A percentile compares a stretch with the other conserved stretches of the same genome.
phyloP scores from a whole-genome alignment of 2,329 filamentous ascomycete genomes.

The Pyricularia grisea region DNA sequence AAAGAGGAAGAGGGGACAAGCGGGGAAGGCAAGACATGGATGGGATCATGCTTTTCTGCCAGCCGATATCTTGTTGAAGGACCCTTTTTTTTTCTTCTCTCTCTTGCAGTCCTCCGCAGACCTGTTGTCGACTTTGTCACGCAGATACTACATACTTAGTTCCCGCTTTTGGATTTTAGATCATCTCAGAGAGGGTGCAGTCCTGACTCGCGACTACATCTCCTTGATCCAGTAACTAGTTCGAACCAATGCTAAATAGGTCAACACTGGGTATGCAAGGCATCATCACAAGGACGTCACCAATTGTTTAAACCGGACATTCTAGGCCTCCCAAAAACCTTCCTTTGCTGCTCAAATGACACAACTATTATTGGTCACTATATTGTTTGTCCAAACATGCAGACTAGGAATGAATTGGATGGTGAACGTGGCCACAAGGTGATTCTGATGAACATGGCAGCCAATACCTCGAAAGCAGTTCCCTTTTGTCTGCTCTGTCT shows the following conservation, averaged over 20 bases:
- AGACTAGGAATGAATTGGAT: too few relatives aligned
- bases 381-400: neutral
- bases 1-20: neutral
- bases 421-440: neutral
- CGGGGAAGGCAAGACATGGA: neutral
- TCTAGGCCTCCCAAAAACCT: neutral
- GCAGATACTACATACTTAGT: neutral
- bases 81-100: neutral
- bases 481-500: too few relatives aligned
- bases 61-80: neutral
- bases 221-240: neutral
- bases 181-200: neutral
- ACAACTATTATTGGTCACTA: neutral
- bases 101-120: neutral
- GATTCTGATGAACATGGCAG: neutral
- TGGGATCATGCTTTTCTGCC: neutral
- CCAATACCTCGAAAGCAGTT: neutral
- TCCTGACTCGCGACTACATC: neutral
- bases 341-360: neutral
- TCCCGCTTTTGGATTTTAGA: neutral
- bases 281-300: neutral
- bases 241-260: neutral
- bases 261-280: neutral
- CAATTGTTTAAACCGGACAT: neutral
- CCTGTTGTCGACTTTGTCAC: neutral